Evolutionary conservation across 2,329 filamentous ascomycete species (phyloP), one percentile per base, ranked within the genome.

Genomic region (Verticillium nubilum): DNA sequence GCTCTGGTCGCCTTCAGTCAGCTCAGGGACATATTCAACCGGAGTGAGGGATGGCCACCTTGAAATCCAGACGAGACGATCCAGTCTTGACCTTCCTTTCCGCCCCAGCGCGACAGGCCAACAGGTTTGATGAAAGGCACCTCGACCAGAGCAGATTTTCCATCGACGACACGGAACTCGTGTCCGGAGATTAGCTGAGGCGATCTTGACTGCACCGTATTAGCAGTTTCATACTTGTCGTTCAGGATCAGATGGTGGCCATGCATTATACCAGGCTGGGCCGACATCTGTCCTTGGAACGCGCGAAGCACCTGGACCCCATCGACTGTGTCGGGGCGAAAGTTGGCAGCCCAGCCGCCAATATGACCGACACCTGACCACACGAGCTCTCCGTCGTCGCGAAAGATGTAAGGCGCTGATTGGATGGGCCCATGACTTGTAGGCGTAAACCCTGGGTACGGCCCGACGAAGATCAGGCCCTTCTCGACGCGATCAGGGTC

Each of bases 281-380:
- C 70, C 60, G 84, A 80, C 57, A 80, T 78, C 35, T 79, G 75
- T 2, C 82, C 82, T 62, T 85, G 78, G 55, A 85, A 85, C 55
- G 73, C 76, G 64, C 80, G 81, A 3, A 86, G 70, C 0, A 85
- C 74, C 59, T 83, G 77, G 62, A 79, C 70, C 13, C 80, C 82
- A 53, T 79, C 76, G 75, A 76, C 84, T 5, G 73, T 72, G 0
- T 71, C 77, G 1, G 74, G 74, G 61, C 81, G 81, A 69, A 86
- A 84, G 66, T 84, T 84, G 61, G 77, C 77, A 0, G 76, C 68
- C 78, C 80, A 84, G 66, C 79, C 79, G 31, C 76, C 78, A 63
- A 78, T 82, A 64, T 79, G 78, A 4, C 75, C 76, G 58, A 81
- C 81, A 2, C 83, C 80, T 0, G 82, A 85, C 82, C 82, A 86